These are phyloP conservation scores for Phytophthora cryptogea DNA, from an alignment of 352 stramenopile genomes.

Conservation along the genomic window DNA sequence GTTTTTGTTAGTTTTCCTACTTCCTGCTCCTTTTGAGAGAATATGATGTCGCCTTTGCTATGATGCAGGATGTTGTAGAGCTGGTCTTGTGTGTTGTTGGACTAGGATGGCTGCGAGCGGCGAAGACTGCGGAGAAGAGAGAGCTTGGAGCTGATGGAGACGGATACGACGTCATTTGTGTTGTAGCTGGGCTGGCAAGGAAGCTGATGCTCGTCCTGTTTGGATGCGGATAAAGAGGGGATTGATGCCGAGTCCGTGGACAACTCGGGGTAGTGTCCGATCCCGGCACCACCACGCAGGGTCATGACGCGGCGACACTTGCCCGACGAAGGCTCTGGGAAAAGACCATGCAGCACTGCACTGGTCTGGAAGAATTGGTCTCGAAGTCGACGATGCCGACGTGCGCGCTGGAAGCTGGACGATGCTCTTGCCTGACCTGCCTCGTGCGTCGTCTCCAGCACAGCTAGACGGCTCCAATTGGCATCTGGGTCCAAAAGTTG, in stretches of 20 bases:
- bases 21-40: slow-evolving; percentile 21
- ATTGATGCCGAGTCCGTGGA: neutral
- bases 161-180: neutral
- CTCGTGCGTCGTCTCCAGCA: slow-evolving; percentile 67
- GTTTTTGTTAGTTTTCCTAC: slow-evolving; percentile 2
- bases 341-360: slow-evolving; percentile 55
- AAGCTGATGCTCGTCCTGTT: slow-evolving; percentile 2
- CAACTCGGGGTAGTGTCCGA: slow-evolving; percentile 47
- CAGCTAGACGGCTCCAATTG: slow-evolving; percentile 55
- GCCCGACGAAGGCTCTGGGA: slow-evolving; percentile 51
- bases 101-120: slow-evolving; percentile 15
- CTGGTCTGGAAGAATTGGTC: slow-evolving; percentile 72
- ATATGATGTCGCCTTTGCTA: slow-evolving; percentile 33
- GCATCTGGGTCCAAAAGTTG: slow-evolving; percentile 58
- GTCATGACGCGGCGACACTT: slow-evolving; percentile 62
- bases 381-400: slow-evolving; percentile 45
- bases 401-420: slow-evolving; percentile 44
- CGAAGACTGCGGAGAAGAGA: slow-evolving; percentile 29
- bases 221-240: neutral
- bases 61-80: slow-evolving; percentile 13
- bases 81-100: neutral
- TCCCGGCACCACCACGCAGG: slow-evolving; percentile 49
- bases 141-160: slow-evolving; percentile 25
- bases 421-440: slow-evolving; percentile 48
- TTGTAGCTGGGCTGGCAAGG: slow-evolving; percentile 4